A percentile compares a stretch with the other conserved stretches of the same genome.
Evolutionary conservation across 1,284 basidiomycete genomes (phyloP).

Genomic region (Rhodotorula sp.): DNA sequence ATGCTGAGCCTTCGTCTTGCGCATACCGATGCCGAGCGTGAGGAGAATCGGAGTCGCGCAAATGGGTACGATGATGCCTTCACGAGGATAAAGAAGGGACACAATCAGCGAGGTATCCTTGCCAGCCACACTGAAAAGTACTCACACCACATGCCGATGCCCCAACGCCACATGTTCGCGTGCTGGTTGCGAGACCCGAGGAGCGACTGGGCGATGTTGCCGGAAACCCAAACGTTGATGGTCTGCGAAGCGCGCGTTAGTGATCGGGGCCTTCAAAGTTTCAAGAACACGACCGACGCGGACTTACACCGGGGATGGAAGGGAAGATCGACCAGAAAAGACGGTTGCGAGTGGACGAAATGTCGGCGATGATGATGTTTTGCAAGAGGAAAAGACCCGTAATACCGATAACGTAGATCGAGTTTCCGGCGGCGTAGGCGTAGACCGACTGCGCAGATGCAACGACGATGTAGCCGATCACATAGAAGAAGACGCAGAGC

Average conservation of each 20-base stretch:
- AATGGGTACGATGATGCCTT: constrained; percentile 45
- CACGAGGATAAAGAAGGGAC: not conserved
- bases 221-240: constrained; percentile 49
- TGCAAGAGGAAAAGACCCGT: constrained; percentile 47
- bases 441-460: constrained; percentile 41
- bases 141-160: constrained; percentile 45
- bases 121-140: not conserved
- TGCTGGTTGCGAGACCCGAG: constrained; percentile 20
- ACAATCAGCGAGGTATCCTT: constrained; percentile 7
- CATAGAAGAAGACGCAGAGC: constrained; percentile 47
- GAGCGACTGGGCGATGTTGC: constrained; percentile 41
- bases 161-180: constrained; percentile 46
- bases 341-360: constrained; percentile 46
- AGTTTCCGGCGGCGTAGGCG: constrained; percentile 47
- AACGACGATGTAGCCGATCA: constrained; percentile 48
- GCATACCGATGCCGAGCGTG: constrained; percentile 41
- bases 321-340: constrained; percentile 49
- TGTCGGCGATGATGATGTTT: constrained; percentile 49
- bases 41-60: constrained; percentile 47
- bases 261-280: not conserved
- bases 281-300: no score
- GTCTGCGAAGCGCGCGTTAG: constrained; percentile 3
- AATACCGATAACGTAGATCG: constrained; percentile 49
- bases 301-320: constrained; percentile 41
- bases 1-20: constrained; percentile 18